A percentile compares a stretch with the other conserved stretches of the same genome.
Evolutionary conservation across 2,329 filamentous ascomycete species (phyloP).

Genomic region (Pseudogymnoascus sp.): DNA sequence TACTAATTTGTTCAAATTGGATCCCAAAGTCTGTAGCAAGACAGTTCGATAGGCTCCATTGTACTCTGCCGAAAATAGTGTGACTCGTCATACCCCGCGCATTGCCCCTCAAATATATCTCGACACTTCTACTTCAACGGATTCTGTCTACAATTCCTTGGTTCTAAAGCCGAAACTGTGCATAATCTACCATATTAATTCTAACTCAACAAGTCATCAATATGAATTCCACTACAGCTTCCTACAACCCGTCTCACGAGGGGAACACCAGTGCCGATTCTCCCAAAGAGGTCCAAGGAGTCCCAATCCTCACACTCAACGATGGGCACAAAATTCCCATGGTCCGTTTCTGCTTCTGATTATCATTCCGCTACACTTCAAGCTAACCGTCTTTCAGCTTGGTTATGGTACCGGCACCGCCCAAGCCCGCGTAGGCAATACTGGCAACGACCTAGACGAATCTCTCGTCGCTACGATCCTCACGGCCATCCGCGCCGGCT

Average conservation of each 20-base stretch:
- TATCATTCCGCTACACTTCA: neutral
- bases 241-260: slow-evolving; percentile 24
- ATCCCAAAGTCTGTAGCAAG: neutral
- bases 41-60: neutral
- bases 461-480: slow-evolving; percentile 43
- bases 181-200: neutral
- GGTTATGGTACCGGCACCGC: slow-evolving; percentile 67
- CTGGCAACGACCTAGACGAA: slow-evolving; percentile 46
- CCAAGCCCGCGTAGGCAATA: slow-evolving; percentile 40
- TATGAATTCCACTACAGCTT: slow-evolving; percentile 37
- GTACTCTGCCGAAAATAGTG: neutral
- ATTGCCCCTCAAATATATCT: slow-evolving; percentile 5
- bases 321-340: slow-evolving; percentile 66
- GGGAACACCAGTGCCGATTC: slow-evolving; percentile 56
- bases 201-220: slow-evolving; percentile 8
- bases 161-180: neutral
- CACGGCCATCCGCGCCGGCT: slow-evolving; percentile 60
- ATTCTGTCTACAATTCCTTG: neutral
- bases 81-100: neutral
- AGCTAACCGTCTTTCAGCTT: slow-evolving; percentile 36
- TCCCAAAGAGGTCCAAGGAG: slow-evolving; percentile 53
- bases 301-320: slow-evolving; percentile 58
- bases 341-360: slow-evolving; percentile 34
- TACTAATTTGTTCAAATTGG: neutral
- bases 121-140: neutral